Conservation (phyloP, 164 flowering plant species). For the Aristolochia fimbriata region DNA sequence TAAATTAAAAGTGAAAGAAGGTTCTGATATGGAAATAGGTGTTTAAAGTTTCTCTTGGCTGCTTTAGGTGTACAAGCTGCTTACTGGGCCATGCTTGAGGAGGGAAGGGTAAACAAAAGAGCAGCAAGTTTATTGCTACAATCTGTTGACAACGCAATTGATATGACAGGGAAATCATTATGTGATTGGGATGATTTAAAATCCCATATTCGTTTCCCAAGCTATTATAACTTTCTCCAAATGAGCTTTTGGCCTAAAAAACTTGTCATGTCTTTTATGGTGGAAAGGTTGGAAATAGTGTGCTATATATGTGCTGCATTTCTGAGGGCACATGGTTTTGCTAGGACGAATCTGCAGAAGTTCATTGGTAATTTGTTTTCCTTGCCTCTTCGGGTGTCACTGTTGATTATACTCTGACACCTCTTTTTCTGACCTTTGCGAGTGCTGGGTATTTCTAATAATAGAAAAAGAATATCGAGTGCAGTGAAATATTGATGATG, state of each 20-base stretch:
- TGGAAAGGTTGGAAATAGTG: conserved; percentile 73
- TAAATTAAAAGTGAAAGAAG: too few species aligned
- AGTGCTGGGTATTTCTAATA: too few species aligned
- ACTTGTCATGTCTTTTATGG: conserved; percentile 69
- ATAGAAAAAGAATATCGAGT: too few species aligned
- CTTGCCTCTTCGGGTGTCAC: too few species aligned
- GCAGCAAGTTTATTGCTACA: conserved; percentile 77
- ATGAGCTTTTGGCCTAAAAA: conserved; percentile 60
- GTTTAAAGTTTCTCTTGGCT: too few species aligned
- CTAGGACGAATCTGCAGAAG: conserved; percentile 69
- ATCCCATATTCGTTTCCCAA: conserved; percentile 64
- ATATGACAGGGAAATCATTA: conserved; percentile 52
- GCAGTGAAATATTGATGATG: too few species aligned
- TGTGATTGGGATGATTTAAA: conserved; percentile 89
- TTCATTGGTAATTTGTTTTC: conserved; percentile 53
- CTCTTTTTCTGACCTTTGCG: too few species aligned
- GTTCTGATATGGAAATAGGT: too few species aligned
- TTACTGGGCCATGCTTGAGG: conserved; percentile 94
- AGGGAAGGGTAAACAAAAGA: conserved; percentile 75
- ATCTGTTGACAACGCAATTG: conserved; percentile 90
- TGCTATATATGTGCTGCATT: conserved; percentile 90
- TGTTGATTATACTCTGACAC: too few species aligned
- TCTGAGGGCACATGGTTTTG: conserved; percentile 86
- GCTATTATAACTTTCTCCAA: conserved; percentile 63
- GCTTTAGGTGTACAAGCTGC: conserved; percentile 88